Percentiles rank a stretch among this genome's conserved stretches.
These are phyloP conservation scores for Yamadazyma spencermartinsiae DNA, from an alignment of 1,139 yeast species.

Conservation along the genomic window DNA sequence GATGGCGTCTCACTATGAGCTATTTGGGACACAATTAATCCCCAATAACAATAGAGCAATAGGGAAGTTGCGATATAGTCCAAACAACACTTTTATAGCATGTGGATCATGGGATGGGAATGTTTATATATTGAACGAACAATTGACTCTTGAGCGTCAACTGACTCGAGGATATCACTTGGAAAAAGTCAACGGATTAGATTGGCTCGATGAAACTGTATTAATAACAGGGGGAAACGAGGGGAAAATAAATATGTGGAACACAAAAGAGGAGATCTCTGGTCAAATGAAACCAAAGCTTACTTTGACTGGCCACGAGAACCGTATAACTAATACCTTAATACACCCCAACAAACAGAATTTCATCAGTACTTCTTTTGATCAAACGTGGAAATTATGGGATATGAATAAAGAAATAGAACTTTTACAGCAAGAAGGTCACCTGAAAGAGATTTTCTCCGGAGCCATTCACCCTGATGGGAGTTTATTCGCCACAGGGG, in stretches of 20 bases:
- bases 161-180: slow-evolving; percentile 38
- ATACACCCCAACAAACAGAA: slow-evolving; percentile 65
- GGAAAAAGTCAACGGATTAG: slow-evolving; percentile 71
- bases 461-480: slow-evolving; percentile 78
- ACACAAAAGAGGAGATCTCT: slow-evolving; percentile 9
- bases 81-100: slow-evolving; percentile 40
- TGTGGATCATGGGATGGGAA: slow-evolving; percentile 89
- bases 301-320: slow-evolving; percentile 42
- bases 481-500: slow-evolving; percentile 71
- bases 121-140: slow-evolving; percentile 37
- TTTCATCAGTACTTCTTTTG: slow-evolving; percentile 75
- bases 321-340: slow-evolving; percentile 61
- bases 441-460: slow-evolving; percentile 68
- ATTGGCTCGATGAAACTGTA: slow-evolving; percentile 47
- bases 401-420: slow-evolving; percentile 49
- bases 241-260: slow-evolving; percentile 54
- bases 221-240: slow-evolving; percentile 69
- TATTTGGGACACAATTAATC: slow-evolving; percentile 70
- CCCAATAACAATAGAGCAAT: slow-evolving; percentile 62
- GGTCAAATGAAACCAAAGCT: slow-evolving; percentile 7
- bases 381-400: slow-evolving; percentile 89
- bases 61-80: slow-evolving; percentile 55
- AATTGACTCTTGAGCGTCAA: slow-evolving; percentile 29
- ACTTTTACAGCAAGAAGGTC: slow-evolving; percentile 74
- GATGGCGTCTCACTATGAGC: slow-evolving; percentile 38